Base-by-base conservation (phyloP, 176 grass and related monocot genomes). In the Triticum timopheevii region DNA sequence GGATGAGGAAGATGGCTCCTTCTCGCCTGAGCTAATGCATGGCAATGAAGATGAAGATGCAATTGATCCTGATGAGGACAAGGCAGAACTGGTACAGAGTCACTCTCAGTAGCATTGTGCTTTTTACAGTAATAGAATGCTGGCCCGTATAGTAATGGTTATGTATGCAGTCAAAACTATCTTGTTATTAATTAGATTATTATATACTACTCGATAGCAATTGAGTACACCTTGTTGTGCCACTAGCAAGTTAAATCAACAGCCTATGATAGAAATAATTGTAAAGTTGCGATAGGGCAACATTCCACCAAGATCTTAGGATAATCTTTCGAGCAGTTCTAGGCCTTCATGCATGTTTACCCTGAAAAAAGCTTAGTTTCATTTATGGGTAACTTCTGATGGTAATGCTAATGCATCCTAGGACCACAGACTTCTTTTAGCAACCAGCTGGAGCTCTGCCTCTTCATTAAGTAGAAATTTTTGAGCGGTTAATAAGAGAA, bases 11-110 rank as follows among this genome's bases (percentile, higher is more conserved):
- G 80, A 81, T 73, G 97, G 94, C 12, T 99, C 97, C 27, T 96
- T 99, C 73, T 99, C 97, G 33, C 97, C 97, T 61, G 90, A 96
- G 87, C 83, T 99, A 69, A 89, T 90, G 92, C 97, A 99, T 63
- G 92, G 82, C 49, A 68, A 81, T 94, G 97, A 93, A 88, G 92
- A 94, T 40, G 97, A 96, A 87, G 94, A 87, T 80, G 97, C 94
- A 81, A 93, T 99, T 78, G 97, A 99, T 91, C 97, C 97, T 90
- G 97, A 94, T 61, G 94, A 94, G 89, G 97, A 99, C 86, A 90
- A 88, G 83, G 94, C 90, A 31, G 97, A 99, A 79, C 84, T 99
- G 92, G 96, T 98, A 92, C 15, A 47, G 24, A 47, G 24, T 79
- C 28, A 38, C 67, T 73, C 49, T 52, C 82, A 78, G 39, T 36